Evolutionary conservation across 495 filamentous ascomycete genomes (phyloP).

Genomic region (Poronia punctata): DNA sequence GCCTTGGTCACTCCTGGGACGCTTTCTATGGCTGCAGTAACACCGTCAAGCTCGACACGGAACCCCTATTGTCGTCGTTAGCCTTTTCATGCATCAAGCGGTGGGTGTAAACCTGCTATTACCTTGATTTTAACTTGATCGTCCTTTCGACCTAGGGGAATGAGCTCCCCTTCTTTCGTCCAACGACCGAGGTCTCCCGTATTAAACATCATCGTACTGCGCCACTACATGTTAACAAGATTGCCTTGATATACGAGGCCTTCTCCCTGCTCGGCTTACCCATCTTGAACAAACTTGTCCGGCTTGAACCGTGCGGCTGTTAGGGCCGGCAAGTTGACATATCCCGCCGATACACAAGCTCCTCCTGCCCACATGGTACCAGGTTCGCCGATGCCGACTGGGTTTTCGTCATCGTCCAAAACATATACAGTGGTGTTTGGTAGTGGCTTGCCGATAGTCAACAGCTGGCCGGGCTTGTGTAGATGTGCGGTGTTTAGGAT

Average conservation of each 20-base stretch:
- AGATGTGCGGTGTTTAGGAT: constrained; percentile 31
- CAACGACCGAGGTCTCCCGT: constrained; percentile 31
- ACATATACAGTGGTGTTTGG: constrained; percentile 35
- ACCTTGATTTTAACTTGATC: constrained; percentile 35
- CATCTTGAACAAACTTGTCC: constrained; percentile 28
- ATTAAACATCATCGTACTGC: constrained; percentile 28
- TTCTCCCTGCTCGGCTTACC: constrained; percentile 13
- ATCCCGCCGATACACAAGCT: constrained; percentile 28
- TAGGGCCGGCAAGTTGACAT: constrained; percentile 29
- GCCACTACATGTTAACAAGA: not conserved
- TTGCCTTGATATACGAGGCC: not conserved
- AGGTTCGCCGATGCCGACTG: constrained; percentile 23
- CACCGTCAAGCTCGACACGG: constrained; percentile 34
- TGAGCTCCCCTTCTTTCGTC: constrained; percentile 25
- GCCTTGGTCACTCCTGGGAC: constrained; percentile 23
- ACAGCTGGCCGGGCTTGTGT: constrained; percentile 20
- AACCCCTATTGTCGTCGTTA: constrained; percentile 18
- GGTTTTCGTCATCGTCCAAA: constrained; percentile 29
- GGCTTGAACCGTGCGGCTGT: constrained; percentile 24
- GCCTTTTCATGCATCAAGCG: not conserved
- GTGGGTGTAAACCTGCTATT: not conserved
- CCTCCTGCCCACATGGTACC: constrained; percentile 36
- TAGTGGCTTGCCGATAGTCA: constrained; percentile 31
- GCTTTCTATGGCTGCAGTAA: constrained; percentile 25
- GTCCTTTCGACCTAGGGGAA: constrained; percentile 27